Evolutionary conservation across 306 rosid genomes (phyloP).

Genomic region (Lagenaria siceraria): DNA sequence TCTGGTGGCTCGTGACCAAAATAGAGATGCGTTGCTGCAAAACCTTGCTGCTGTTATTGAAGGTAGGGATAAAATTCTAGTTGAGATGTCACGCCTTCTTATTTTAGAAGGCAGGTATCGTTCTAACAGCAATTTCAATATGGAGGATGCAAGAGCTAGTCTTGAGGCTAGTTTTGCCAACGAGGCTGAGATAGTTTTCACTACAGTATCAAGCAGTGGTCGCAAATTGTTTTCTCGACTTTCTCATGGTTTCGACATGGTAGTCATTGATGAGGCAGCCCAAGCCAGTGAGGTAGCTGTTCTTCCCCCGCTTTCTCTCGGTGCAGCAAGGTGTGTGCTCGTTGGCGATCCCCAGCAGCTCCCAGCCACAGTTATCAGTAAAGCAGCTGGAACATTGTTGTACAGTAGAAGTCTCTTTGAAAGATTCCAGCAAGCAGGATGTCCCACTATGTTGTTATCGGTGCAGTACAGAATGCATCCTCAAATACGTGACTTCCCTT

Average conservation of each 20-base stretch:
- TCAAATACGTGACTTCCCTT: slow-evolving; percentile 91
- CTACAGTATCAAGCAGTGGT: slow-evolving; percentile 97
- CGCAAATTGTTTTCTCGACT: slow-evolving; percentile 95
- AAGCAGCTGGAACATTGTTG: slow-evolving; percentile 96
- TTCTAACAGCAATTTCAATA: slow-evolving; percentile 62
- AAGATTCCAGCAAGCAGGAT: slow-evolving; percentile 91
- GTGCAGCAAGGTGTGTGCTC: slow-evolving; percentile 97
- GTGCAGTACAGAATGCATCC: slow-evolving; percentile 99
- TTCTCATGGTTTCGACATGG: slow-evolving; percentile 98
- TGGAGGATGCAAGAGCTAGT: slow-evolving; percentile 94
- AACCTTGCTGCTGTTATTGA: slow-evolving; percentile 89
- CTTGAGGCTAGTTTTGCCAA: slow-evolving; percentile 99
- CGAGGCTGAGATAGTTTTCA: slow-evolving; percentile 93
- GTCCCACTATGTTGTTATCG: slow-evolving; percentile 92
- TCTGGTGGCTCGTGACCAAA: slow-evolving; percentile 86
- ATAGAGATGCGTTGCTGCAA: slow-evolving; percentile 69
- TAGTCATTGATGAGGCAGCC: slow-evolving; percentile 96
- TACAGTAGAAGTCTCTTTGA: slow-evolving; percentile 95
- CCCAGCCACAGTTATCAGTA: slow-evolving; percentile 97
- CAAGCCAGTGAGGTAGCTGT: slow-evolving; percentile 96
- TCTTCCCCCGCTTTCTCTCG: slow-evolving; percentile 96
- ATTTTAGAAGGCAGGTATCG: slow-evolving; percentile 84
- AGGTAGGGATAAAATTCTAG: slow-evolving; percentile 78
- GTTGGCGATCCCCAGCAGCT: slow-evolving; percentile 99
- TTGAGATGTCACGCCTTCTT: slow-evolving; percentile 87